These are phyloP conservation scores for Rhodomyrtus psidioides DNA, from an alignment of 441 rosid genomes.

Conservation along the genomic window DNA sequence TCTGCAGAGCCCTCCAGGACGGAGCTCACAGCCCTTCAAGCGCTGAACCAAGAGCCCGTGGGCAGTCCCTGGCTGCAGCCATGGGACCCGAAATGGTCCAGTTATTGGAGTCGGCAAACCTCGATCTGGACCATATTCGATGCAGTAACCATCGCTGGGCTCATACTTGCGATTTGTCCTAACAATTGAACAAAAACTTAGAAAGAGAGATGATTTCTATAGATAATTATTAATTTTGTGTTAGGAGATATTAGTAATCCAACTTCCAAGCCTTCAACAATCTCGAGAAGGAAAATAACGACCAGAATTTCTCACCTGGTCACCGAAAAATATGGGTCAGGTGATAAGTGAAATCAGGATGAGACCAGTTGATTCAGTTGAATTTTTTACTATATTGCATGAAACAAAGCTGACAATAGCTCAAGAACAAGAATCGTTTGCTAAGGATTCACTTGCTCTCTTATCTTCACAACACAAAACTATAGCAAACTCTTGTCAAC, in stretches of 20 bases:
- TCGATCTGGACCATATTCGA: not conserved
- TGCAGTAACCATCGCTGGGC: not conserved
- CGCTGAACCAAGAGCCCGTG: not conserved
- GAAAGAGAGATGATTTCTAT: not conserved
- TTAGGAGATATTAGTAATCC: no score
- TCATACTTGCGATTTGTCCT: not conserved
- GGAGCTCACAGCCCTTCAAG: not conserved
- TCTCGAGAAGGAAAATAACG: no score
- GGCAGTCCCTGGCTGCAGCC: not conserved
- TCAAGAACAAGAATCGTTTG: not conserved
- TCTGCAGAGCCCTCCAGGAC: accelerated
- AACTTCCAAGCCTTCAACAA: no score
- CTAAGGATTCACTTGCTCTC: not conserved
- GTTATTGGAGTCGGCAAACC: not conserved
- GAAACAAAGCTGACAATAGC: not conserved
- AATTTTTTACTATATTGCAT: not conserved
- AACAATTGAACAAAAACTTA: no score
- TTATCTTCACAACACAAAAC: not conserved
- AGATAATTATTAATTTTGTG: no score
- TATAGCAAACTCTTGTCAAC: not conserved
- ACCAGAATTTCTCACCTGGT: no score
- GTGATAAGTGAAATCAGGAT: not conserved
- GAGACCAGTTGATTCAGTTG: no score
- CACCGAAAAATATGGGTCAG: no score
- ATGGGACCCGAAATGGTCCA: not conserved